Conservation (phyloP, 352 stramenopile genomes). For the Globisporangium rhizosaccharum region DNA sequence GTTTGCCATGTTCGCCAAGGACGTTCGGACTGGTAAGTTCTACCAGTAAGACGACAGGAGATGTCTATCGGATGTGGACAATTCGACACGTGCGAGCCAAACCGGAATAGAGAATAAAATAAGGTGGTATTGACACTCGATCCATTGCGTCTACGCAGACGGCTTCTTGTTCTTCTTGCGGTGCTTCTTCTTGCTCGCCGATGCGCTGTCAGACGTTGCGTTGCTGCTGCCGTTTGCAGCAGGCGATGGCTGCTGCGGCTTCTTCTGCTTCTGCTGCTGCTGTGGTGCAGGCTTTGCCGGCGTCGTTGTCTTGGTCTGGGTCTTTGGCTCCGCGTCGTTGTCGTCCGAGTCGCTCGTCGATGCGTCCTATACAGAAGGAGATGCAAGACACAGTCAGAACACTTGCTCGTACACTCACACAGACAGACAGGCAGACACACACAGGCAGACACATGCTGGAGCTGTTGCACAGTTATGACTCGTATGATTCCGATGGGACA, state of each 20-base stretch:
- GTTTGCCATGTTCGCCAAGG: constrained; percentile 31
- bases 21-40: constrained; percentile 11
- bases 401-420: constrained; percentile 11
- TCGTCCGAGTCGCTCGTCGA: constrained; percentile 29
- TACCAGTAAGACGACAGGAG: background rate
- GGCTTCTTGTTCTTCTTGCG: constrained; percentile 52
- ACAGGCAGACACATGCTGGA: constrained; percentile 4
- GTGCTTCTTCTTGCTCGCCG: constrained; percentile 44
- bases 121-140: background rate
- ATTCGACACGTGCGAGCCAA: background rate
- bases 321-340: constrained; percentile 19
- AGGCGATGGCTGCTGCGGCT: constrained; percentile 14
- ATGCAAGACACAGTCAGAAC: constrained; percentile 10
- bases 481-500: constrained; percentile 88
- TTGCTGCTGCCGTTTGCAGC: constrained; percentile 5
- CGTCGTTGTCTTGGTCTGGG: constrained; percentile 13
- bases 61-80: background rate
- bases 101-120: background rate
- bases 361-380: constrained; percentile 16
- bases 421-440: constrained; percentile 6
- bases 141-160: background rate
- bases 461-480: constrained; percentile 91
- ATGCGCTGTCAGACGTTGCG: constrained; percentile 4
- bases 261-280: constrained; percentile 29
- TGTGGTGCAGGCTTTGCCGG: constrained; percentile 6